These are phyloP conservation scores for Verticillium albo-atrum DNA, from an alignment of 2,329 filamentous ascomycete species.

Conservation along the genomic window DNA sequence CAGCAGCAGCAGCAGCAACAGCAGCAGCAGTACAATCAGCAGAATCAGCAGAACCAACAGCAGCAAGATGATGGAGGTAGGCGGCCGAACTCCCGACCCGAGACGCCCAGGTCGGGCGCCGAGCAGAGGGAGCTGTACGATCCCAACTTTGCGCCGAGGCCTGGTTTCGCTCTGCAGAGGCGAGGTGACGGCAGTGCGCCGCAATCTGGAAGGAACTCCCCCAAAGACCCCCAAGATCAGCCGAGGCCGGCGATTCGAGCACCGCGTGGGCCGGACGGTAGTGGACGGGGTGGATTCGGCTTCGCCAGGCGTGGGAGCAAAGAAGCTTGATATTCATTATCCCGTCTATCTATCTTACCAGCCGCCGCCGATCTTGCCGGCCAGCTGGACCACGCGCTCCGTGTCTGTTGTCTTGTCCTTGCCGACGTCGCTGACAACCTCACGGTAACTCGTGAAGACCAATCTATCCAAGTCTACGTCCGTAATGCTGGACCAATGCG, in stretches of 20 bases:
- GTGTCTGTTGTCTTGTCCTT: constrained; percentile 67
- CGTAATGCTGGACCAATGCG: constrained; percentile 72
- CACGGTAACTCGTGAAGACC: constrained; percentile 80
- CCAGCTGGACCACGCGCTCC: constrained; percentile 81
- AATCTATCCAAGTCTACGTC: constrained; percentile 67
- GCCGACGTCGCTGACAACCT: constrained; percentile 92
- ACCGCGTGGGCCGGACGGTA: constrained; percentile 74
- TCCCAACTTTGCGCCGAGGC: constrained; percentile 64
- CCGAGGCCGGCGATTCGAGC: constrained; percentile 66
- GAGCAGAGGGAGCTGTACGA: constrained; percentile 67
- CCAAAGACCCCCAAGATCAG: constrained; percentile 54
- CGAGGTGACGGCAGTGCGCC: constrained; percentile 33
- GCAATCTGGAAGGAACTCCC: constrained; percentile 37
- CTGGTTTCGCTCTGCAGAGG: constrained; percentile 45
- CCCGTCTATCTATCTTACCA: constrained; percentile 57
- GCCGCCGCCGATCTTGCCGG: constrained; percentile 85
- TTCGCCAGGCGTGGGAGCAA: constrained; percentile 64
- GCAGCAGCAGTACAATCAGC: neutral
- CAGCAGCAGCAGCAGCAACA: constrained; percentile 15
- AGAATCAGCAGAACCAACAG: constrained; percentile 11
- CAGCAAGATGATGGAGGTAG: neutral
- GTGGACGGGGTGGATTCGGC: constrained; percentile 72
- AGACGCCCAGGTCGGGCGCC: constrained; percentile 16
- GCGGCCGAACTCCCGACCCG: constrained; percentile 16
- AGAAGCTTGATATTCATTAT: constrained; percentile 30